Conservation (phyloP, 2,329 filamentous ascomycete species). For the Colletotrichum cereale region DNA sequence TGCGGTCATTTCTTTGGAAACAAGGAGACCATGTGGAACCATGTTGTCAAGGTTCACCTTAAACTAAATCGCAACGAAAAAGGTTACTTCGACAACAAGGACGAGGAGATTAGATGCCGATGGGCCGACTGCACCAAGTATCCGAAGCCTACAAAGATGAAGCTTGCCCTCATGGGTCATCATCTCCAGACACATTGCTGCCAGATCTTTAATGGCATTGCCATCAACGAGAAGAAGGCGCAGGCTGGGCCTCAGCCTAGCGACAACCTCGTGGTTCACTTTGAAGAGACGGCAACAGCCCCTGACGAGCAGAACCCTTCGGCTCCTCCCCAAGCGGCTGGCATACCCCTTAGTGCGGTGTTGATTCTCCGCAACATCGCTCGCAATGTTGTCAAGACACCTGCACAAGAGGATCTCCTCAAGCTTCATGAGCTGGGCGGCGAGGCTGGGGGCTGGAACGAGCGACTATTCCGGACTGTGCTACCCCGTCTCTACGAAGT, state of each 20-base stretch:
- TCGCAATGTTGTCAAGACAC: constrained; percentile 72
- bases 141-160: constrained; percentile 56
- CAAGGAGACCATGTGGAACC: constrained; percentile 77
- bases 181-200: constrained; percentile 78
- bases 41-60: constrained; percentile 76
- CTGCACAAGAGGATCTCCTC: constrained; percentile 66
- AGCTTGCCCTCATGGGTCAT: constrained; percentile 65
- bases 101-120: constrained; percentile 69
- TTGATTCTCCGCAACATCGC: constrained; percentile 85
- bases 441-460: constrained; percentile 72
- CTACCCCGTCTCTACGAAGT: constrained; percentile 76
- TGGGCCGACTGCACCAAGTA: constrained; percentile 78
- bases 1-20: constrained; percentile 74
- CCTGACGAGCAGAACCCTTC: constrained; percentile 71
- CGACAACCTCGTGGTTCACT: constrained; percentile 66
- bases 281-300: constrained; percentile 67
- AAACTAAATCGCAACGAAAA: constrained; percentile 65
- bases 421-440: constrained; percentile 61
- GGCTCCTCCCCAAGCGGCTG: constrained; percentile 73
- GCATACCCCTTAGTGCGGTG: constrained; percentile 82
- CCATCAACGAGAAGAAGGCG: constrained; percentile 31
- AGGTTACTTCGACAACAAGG: constrained; percentile 68
- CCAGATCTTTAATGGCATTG: constrained; percentile 37
- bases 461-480: constrained; percentile 75
- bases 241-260: constrained; percentile 56